A percentile compares a stretch with the other conserved stretches of the same genome.
Conservation (phyloP, 768 basidiomycete species). For the Termitomyces sp. region DNA sequence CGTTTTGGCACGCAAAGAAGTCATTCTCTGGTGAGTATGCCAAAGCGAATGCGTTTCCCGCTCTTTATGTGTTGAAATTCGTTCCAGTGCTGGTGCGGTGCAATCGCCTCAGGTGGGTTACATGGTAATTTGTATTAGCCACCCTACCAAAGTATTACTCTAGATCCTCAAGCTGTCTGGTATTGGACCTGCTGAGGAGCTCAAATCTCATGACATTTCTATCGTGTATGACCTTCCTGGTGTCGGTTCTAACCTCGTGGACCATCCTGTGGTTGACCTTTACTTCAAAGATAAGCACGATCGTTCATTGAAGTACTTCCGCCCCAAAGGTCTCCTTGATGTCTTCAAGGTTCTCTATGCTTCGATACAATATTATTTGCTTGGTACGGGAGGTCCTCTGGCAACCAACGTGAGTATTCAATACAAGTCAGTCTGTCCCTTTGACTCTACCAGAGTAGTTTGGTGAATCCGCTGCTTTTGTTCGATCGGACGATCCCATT, state of each 20-base stretch:
- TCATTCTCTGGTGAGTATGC: slow-evolving; percentile 53
- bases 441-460: slow-evolving; percentile 27
- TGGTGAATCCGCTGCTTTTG: slow-evolving; percentile 48
- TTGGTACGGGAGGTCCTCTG: slow-evolving; percentile 42
- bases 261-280: slow-evolving; percentile 55
- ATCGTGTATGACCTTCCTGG: slow-evolving; percentile 60
- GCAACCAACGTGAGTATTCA: slow-evolving; percentile 41
- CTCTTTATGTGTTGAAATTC: not conserved
- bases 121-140: not conserved
- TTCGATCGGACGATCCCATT: slow-evolving; percentile 39
- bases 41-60: not conserved
- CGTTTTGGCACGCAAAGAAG: slow-evolving; percentile 48
- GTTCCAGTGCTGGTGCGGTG: slow-evolving; percentile 47
- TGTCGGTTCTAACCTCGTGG: slow-evolving; percentile 69
- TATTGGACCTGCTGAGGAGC: slow-evolving; percentile 59
- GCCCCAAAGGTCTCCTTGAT: slow-evolving; percentile 20
- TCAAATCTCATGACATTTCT: slow-evolving; percentile 46
- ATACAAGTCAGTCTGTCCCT: not conserved
- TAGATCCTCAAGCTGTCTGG: slow-evolving; percentile 72
- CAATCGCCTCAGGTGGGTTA: slow-evolving; percentile 49
- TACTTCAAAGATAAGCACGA: slow-evolving; percentile 47
- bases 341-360: slow-evolving; percentile 25
- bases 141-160: not conserved
- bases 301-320: slow-evolving; percentile 33
- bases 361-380: slow-evolving; percentile 32